Evolutionary conservation across 495 filamentous ascomycete species (phyloP), one percentile per base, ranked within the genome.

Genomic region (Lophiotrema nucula): DNA sequence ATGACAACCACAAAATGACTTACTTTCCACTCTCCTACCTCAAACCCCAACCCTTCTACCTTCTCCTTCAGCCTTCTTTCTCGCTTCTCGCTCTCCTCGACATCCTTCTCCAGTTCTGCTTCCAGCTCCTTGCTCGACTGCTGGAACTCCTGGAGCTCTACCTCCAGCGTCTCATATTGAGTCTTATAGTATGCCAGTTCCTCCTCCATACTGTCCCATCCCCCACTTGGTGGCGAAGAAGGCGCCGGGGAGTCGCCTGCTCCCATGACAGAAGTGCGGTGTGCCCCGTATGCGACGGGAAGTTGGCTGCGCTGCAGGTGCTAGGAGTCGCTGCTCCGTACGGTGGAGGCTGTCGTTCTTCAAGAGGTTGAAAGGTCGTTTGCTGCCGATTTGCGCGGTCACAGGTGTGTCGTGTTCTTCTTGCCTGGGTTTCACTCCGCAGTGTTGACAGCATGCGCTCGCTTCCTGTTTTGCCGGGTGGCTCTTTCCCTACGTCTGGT

Each of bases 1-100:
- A 35, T 35, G 31, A 15, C 31, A 35, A 15, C 31, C 31, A 35
- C n/a, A n/a, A 15, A 15, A 15, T 15, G 5, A 66, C 83, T 68
- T 77, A 96, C 92, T 83, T 98, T 97, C 93, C 93, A 98, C 73
- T 98, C 93, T 18, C 96, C 92, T 0, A 92, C 91, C 68, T 97
- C 90, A 67, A 89, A 97, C 52, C 81, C 82, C 65, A 96, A 70
- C 23, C 74, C 78, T 67, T 97, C 93, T 1, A 88, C 85, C 74
- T 93, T 96, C 70, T 92, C 86, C 69, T 90, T 83, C 65, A 97
- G 73, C 53, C 82, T 78, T 54, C 90, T 81, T 71, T 98, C 93
- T 64, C 89, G 82, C 75, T 93, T 92, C 79, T 98, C 93, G 35
- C 91, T 90, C 19, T 89, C 88, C 70, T 98, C 95, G 44, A 97